Evolutionary conservation across 805 yeast genomes (phyloP).

Genomic region (Ogataea angusta): DNA sequence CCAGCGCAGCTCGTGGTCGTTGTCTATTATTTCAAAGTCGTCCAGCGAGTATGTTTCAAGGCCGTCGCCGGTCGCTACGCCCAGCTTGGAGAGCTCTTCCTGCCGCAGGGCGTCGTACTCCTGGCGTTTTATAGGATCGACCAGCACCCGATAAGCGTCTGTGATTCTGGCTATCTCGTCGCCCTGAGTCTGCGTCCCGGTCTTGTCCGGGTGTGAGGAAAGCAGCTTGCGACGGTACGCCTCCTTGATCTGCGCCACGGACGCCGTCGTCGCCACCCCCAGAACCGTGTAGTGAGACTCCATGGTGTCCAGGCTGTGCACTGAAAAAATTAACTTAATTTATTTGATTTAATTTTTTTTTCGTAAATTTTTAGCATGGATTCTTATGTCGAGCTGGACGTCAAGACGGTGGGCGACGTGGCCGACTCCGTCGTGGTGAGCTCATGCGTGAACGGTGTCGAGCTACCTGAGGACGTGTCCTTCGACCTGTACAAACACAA

Average conservation of each 20-base stretch:
- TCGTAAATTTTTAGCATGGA: conserved; percentile 26
- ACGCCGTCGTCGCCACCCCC: conserved; percentile 43
- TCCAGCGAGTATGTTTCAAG: conserved; percentile 65
- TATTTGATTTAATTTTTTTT: neutral
- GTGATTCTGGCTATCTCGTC: conserved; percentile 40
- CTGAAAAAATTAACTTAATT: conserved; percentile 8
- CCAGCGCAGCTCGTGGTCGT: conserved; percentile 43
- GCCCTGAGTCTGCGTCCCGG: neutral
- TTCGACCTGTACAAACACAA: conserved; percentile 62
- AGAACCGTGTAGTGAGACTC: conserved; percentile 54
- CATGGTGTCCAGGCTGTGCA: conserved; percentile 10
- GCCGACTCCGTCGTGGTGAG: conserved; percentile 55
- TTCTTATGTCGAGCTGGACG: conserved; percentile 24
- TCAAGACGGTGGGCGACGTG: conserved; percentile 36
- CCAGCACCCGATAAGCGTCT: conserved; percentile 60
- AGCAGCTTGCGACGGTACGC: conserved; percentile 67
- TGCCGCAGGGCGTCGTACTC: conserved; percentile 52
- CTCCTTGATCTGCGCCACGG: conserved; percentile 42
- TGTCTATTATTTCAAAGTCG: conserved; percentile 39
- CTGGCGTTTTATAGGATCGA: conserved; percentile 37
- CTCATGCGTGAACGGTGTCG: conserved; percentile 76
- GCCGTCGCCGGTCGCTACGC: conserved; percentile 58
- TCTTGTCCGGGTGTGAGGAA: conserved; percentile 77
- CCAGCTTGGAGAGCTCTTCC: conserved; percentile 34
- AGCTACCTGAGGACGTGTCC: conserved; percentile 52